Evolutionary conservation across 2,329 filamentous ascomycete species (phyloP).

Genomic region (Epichloe coenophiala): DNA sequence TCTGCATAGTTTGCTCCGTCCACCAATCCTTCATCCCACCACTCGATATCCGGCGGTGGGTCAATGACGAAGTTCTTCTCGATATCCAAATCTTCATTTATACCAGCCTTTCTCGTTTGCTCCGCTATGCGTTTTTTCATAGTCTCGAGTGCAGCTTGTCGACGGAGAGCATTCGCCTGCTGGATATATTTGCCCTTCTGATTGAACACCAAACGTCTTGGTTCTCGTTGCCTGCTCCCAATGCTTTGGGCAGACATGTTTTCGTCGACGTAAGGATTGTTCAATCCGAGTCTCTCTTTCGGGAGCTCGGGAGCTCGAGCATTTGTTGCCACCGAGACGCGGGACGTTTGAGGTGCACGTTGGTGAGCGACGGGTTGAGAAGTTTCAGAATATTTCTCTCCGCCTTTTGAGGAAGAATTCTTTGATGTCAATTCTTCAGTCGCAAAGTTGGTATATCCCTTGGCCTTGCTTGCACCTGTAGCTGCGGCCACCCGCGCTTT

Average conservation of each 20-base stretch:
- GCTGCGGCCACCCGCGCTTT: constrained; percentile 70
- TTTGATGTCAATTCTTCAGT: constrained; percentile 43
- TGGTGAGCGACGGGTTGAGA: not conserved
- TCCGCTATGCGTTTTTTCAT: constrained; percentile 96
- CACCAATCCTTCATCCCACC: constrained; percentile 91
- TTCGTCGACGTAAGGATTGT: constrained; percentile 74
- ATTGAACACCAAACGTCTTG: constrained; percentile 76
- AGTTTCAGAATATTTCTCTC: constrained; percentile 10
- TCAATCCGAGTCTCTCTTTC: not conserved
- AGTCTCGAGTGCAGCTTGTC: constrained; percentile 77
- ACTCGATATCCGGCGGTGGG: constrained; percentile 76
- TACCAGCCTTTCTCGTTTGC: constrained; percentile 75
- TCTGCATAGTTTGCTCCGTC: constrained; percentile 61
- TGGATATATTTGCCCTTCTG: constrained; percentile 95
- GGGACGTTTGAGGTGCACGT: constrained; percentile 2
- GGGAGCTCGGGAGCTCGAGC: constrained; percentile 7
- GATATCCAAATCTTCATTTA: constrained; percentile 78
- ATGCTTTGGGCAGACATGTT: constrained; percentile 46
- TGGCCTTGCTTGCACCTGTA: constrained; percentile 44
- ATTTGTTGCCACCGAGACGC: not conserved
- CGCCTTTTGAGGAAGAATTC: constrained; percentile 28
- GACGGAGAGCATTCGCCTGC: constrained; percentile 77
- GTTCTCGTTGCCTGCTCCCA: constrained; percentile 47
- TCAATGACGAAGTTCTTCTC: constrained; percentile 85
- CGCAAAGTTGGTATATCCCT: constrained; percentile 62